Conservation (phyloP, 129 eudicot genomes). For the Mikania micrantha region DNA sequence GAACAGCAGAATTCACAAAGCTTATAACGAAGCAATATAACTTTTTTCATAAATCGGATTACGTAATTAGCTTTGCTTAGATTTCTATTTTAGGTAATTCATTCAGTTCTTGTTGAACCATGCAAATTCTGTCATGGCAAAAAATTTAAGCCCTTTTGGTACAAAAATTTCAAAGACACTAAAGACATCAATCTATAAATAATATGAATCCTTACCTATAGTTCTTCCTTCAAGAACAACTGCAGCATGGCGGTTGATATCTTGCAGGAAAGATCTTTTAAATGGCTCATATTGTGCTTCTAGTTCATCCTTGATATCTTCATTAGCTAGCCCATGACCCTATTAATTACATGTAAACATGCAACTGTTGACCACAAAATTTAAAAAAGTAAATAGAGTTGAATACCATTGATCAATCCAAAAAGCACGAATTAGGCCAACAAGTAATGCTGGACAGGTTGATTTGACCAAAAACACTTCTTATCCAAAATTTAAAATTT, state of each 20-base stretch:
- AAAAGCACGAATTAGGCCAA: not conserved
- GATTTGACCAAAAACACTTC: no score
- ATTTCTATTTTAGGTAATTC: not conserved
- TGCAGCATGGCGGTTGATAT: slow-evolving; percentile 89
- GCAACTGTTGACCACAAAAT: slow-evolving; percentile 3
- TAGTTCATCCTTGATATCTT: slow-evolving; percentile 49
- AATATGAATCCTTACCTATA: slow-evolving; percentile 47
- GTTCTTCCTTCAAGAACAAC: slow-evolving; percentile 99
- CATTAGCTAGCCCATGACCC: slow-evolving; percentile 78
- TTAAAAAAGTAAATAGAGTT: not conserved
- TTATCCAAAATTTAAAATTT: no score
- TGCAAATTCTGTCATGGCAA: not conserved
- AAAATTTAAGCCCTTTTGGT: not conserved
- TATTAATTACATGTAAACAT: slow-evolving; percentile 24
- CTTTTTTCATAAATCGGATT: not conserved
- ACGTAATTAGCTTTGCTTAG: not conserved
- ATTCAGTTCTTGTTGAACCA: not conserved
- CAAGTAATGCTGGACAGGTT: not conserved
- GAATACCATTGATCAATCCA: not conserved
- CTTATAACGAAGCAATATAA: not conserved
- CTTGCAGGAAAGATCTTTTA: slow-evolving; percentile 73
- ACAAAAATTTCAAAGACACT: not conserved
- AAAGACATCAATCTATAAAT: not conserved
- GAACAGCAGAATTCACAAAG: not conserved
- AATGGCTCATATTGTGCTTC: slow-evolving; percentile 78